Conservation (phyloP, 345 rosid genomes). For the Boechera stricta region DNA sequence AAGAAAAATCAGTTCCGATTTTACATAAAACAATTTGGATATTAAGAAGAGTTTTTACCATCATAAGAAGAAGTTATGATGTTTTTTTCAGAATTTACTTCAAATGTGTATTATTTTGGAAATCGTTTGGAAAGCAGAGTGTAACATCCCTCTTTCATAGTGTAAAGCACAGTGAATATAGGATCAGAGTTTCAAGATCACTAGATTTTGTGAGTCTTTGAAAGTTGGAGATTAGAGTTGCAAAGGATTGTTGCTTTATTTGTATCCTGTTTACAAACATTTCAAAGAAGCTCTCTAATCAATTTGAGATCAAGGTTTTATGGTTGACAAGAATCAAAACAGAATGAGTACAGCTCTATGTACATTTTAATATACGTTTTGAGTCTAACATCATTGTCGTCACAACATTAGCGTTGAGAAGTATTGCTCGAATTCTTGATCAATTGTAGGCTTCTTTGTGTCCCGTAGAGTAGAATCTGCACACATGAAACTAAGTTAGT, state of each 20-base stretch:
- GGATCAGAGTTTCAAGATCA: background rate
- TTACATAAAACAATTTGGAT: too few species aligned
- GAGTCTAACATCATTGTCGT: conserved; percentile 32
- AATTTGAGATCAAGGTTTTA: conserved; percentile 26
- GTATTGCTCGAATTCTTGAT: conserved; percentile 90
- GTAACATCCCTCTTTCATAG: too few species aligned
- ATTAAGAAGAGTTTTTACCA: too few species aligned
- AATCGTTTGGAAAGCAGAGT: too few species aligned
- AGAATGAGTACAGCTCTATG: conserved; percentile 22
- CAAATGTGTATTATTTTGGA: too few species aligned
- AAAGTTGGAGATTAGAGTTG: background rate
- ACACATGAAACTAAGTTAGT: conserved; percentile 26
- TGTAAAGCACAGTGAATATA: too few species aligned
- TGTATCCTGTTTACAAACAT: conserved; percentile 27
- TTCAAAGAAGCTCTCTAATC: conserved; percentile 28
- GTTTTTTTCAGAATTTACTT: too few species aligned
- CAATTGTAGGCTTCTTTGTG: conserved; percentile 75
- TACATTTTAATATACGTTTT: conserved; percentile 29
- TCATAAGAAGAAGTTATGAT: too few species aligned
- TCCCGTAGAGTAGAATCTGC: conserved; percentile 53
- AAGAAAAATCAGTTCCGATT: too few species aligned
- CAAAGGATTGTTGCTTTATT: background rate
- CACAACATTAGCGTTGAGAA: conserved; percentile 82
- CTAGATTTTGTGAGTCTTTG: background rate
- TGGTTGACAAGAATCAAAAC: conserved; percentile 36